Conservation (phyloP, 129 eudicot genomes). For the Lonicera japonica region DNA sequence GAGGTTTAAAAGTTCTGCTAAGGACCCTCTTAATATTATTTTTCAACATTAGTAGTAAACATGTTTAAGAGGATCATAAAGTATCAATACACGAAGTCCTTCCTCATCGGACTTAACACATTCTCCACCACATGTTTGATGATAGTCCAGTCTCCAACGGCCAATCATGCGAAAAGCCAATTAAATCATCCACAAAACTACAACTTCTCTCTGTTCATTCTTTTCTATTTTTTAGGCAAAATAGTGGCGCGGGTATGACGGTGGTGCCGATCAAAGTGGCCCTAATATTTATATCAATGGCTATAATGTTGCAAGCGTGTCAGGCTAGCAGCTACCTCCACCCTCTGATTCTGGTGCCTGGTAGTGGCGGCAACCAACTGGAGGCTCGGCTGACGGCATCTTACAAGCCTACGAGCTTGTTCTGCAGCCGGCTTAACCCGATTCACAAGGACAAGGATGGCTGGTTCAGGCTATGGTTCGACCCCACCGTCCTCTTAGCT, state of each 20-base stretch:
- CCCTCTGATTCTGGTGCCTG: constrained; percentile 72
- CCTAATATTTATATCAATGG: constrained; percentile 10
- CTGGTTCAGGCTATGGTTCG: constrained; percentile 95
- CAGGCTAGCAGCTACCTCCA: constrained; percentile 24
- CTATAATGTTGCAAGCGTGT: constrained; percentile 28
- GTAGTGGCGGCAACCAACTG: constrained; percentile 87
- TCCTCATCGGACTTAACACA: too few species aligned
- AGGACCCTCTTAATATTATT: too few species aligned
- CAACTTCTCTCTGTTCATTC: background rate
- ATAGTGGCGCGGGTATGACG: background rate
- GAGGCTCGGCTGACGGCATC: constrained; percentile 65
- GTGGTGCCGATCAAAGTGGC: background rate
- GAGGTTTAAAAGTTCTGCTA: too few species aligned
- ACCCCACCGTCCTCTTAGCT: constrained; percentile 45
- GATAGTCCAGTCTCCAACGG: background rate
- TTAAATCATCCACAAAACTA: background rate
- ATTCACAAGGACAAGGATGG: constrained; percentile 37
- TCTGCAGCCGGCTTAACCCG: constrained; percentile 47
- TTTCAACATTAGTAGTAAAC: too few species aligned
- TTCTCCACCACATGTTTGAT: constrained; percentile 7
- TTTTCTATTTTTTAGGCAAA: background rate
- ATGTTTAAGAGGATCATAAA: too few species aligned
- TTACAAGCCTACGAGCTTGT: constrained; percentile 49
- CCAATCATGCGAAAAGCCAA: background rate
- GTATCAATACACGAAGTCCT: too few species aligned